Conservation (phyloP, 2,329 filamentous ascomycete genomes). For the Aspergillus tamarii region DNA sequence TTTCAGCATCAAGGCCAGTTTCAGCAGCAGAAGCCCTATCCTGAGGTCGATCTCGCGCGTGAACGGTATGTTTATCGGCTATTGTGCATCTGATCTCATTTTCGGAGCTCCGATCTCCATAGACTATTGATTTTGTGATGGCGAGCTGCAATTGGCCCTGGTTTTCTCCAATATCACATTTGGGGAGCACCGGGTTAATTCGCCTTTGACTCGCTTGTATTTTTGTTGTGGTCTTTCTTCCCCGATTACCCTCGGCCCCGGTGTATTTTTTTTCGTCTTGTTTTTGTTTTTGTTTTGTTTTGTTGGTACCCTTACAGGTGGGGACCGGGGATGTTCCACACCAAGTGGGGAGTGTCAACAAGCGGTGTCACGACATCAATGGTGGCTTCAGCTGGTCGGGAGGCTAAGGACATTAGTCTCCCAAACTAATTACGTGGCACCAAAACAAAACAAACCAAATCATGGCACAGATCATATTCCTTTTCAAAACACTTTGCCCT, state of each 20-base stretch:
- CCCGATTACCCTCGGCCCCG: conserved; percentile 4
- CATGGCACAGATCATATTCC: conserved; percentile 4
- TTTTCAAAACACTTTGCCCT: conserved; percentile 6
- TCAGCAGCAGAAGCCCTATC: conserved; percentile 36
- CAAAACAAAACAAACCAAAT: conserved; percentile 26
- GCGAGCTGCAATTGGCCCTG: neutral
- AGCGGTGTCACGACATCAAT: conserved; percentile 25
- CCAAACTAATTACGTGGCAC: conserved; percentile 29
- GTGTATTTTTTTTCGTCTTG: conserved; percentile 13
- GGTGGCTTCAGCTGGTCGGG: conserved; percentile 19
- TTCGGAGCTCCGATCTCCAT: conserved; percentile 14
- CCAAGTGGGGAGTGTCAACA: conserved; percentile 27
- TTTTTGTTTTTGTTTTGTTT: conserved; percentile 15
- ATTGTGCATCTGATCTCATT: conserved; percentile 19
- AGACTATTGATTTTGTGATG: neutral
- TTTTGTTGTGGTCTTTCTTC: neutral
- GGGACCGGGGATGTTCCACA: neutral
- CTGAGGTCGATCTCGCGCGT: conserved; percentile 55
- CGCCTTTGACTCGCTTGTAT: neutral
- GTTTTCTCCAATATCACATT: neutral
- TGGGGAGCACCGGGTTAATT: neutral
- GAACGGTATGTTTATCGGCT: conserved; percentile 51
- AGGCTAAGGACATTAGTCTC: conserved; percentile 23
- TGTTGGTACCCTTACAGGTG: conserved; percentile 6
- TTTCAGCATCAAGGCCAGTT: conserved; percentile 32